These are phyloP conservation scores for Rhododendron kiyosumense DNA, from an alignment of 148 eudicot species.

Conservation along the genomic window DNA sequence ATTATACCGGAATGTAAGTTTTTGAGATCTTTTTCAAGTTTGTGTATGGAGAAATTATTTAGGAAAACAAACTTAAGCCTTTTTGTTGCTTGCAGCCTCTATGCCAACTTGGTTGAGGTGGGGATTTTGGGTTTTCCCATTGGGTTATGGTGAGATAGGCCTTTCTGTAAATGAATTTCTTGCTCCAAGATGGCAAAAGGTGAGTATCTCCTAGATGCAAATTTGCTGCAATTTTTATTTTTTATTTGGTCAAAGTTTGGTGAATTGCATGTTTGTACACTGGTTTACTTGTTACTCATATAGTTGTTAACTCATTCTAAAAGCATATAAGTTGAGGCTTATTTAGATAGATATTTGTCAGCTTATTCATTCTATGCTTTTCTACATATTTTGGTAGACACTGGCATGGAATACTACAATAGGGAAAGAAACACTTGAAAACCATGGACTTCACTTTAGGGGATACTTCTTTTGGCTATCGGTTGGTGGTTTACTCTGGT, in stretches of 20 bases:
- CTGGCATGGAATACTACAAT: slow-evolving; percentile 46
- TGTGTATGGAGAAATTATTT: background rate
- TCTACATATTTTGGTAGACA: slow-evolving; percentile 24
- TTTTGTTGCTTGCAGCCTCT: slow-evolving; percentile 50
- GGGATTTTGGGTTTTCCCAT: slow-evolving; percentile 75
- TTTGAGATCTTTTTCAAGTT: background rate
- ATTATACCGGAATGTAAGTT: slow-evolving; percentile 58
- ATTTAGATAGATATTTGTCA: background rate
- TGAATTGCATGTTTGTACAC: background rate
- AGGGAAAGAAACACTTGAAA: slow-evolving; percentile 50
- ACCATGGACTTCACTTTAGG: slow-evolving; percentile 49
- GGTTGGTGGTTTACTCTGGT: slow-evolving; percentile 55
- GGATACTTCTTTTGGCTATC: slow-evolving; percentile 57
- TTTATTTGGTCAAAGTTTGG: background rate
- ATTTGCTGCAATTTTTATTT: background rate
- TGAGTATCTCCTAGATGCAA: slow-evolving; percentile 11
- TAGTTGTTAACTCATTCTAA: background rate
- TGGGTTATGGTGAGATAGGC: slow-evolving; percentile 76
- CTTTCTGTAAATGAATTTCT: slow-evolving; percentile 70
- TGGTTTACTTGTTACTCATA: background rate
- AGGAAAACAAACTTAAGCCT: background rate
- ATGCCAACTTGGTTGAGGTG: slow-evolving; percentile 81
- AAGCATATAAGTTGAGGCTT: too few relatives aligned
- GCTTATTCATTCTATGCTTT: background rate
- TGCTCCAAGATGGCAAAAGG: slow-evolving; percentile 80